Evolutionary conservation across 495 filamentous ascomycete genomes (phyloP).

Genomic region (Penicillium diatomitis): DNA sequence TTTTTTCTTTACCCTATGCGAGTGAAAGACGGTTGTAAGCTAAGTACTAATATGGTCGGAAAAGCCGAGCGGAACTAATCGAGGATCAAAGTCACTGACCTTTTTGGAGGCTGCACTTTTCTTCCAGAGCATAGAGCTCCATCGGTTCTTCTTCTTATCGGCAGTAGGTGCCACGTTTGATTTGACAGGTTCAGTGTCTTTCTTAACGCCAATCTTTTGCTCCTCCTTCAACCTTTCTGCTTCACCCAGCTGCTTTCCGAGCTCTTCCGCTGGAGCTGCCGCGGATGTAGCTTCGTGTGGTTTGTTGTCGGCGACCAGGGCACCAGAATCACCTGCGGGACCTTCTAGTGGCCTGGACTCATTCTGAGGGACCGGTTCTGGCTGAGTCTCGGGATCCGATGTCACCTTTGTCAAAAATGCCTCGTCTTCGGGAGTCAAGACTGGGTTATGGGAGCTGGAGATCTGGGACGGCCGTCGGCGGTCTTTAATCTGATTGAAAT

Average conservation of each 20-base stretch:
- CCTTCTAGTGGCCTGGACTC: background rate
- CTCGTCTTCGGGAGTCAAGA: slow-evolving; percentile 48
- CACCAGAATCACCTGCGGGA: background rate
- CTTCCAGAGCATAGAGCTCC: slow-evolving; percentile 35
- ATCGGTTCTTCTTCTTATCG: slow-evolving; percentile 32
- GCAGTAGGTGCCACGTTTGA: slow-evolving; percentile 7
- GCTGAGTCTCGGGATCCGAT: slow-evolving; percentile 16
- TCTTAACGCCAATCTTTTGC: slow-evolving; percentile 15
- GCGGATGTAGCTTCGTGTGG: slow-evolving; percentile 29
- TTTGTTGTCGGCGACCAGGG: slow-evolving; percentile 12
- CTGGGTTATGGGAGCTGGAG: slow-evolving; percentile 31
- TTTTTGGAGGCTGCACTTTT: slow-evolving; percentile 34
- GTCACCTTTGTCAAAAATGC: slow-evolving; percentile 44
- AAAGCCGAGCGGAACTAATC: too few relatives aligned
- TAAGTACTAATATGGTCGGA: background rate
- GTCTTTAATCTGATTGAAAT: slow-evolving; percentile 31
- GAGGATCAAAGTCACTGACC: slow-evolving; percentile 8
- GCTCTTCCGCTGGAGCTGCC: slow-evolving; percentile 31
- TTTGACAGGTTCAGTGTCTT: slow-evolving; percentile 13
- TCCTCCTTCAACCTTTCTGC: slow-evolving; percentile 13
- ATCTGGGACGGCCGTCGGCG: slow-evolving; percentile 20
- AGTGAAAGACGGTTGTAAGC: background rate
- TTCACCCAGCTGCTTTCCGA: slow-evolving; percentile 28
- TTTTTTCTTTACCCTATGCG: slow-evolving; percentile 3
- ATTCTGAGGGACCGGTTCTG: slow-evolving; percentile 1